A percentile compares a stretch with the other conserved stretches of the same genome.
These are phyloP conservation scores for Allomyces macrogynus DNA, from an alignment of 192 early-diverging fungal genomes.

Conservation along the genomic window DNA sequence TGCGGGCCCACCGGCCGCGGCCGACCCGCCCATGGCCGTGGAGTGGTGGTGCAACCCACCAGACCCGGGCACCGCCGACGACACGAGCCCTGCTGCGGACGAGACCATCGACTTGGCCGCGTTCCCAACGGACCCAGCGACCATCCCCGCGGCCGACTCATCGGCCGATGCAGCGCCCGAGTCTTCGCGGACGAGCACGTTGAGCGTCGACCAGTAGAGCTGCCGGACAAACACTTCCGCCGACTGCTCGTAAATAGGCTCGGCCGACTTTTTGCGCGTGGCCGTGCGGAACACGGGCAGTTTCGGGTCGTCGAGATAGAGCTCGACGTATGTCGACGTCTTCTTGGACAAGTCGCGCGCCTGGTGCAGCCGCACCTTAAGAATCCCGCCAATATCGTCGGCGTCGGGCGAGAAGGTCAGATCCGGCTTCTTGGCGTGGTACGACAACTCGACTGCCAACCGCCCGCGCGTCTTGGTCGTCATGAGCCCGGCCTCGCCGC, in stretches of 20 bases:
- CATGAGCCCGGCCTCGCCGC: not conserved
- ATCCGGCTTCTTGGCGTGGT: not conserved
- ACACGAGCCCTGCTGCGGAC: no score
- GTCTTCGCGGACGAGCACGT: slow-evolving; percentile 1
- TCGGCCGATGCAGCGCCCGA: not conserved
- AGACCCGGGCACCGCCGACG: no score
- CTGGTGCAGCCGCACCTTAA: slow-evolving; percentile 24
- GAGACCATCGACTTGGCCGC: not conserved
- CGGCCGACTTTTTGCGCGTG: slow-evolving; percentile 11
- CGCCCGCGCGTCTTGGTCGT: not conserved
- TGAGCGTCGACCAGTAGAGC: slow-evolving; percentile 3
- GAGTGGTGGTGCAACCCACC: no score
- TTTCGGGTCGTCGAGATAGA: slow-evolving; percentile 20
- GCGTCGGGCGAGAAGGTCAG: not conserved
- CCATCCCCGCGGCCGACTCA: no score
- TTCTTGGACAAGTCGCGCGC: slow-evolving; percentile 9
- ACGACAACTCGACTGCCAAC: slow-evolving; percentile 16
- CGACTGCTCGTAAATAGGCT: slow-evolving; percentile 14
- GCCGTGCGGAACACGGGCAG: slow-evolving; percentile 12
- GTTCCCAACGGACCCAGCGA: not conserved
- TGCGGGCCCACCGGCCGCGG: not conserved
- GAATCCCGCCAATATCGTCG: slow-evolving; percentile 16
- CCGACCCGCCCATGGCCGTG: not conserved
- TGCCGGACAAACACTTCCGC: slow-evolving; percentile 11
- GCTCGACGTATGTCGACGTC: slow-evolving; percentile 15